These are phyloP conservation scores for Rhizopogon roseolus DNA, from an alignment of 768 basidiomycete species.

Conservation along the genomic window DNA sequence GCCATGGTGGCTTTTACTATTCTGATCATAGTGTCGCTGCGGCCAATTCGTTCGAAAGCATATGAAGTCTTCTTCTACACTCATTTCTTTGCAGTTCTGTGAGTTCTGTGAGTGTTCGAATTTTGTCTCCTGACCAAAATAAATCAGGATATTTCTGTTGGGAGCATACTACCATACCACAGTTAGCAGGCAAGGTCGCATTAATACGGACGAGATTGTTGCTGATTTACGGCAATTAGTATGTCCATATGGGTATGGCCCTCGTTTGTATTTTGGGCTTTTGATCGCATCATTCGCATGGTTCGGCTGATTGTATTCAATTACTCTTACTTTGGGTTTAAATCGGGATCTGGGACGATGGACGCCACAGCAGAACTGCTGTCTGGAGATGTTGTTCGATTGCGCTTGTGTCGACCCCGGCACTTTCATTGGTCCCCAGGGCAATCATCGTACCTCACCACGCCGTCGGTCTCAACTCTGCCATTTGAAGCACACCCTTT, in stretches of 20 bases:
- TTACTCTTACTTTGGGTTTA: slow-evolving; percentile 27
- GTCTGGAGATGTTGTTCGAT: slow-evolving; percentile 36
- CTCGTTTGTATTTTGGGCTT: slow-evolving; percentile 46
- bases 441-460: slow-evolving; percentile 42
- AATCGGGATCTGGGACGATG: slow-evolving; percentile 14
- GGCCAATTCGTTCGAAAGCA: slow-evolving; percentile 41
- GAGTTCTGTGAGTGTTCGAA: slow-evolving; percentile 7
- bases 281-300: slow-evolving; percentile 44
- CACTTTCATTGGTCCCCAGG: slow-evolving; percentile 45
- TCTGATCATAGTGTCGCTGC: slow-evolving; percentile 38
- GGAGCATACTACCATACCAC: slow-evolving; percentile 38
- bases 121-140: neutral
- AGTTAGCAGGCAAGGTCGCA: slow-evolving; percentile 22
- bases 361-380: slow-evolving; percentile 36
- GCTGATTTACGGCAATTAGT: slow-evolving; percentile 11
- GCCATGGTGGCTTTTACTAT: slow-evolving; percentile 34
- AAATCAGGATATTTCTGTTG: slow-evolving; percentile 23
- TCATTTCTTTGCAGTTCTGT: slow-evolving; percentile 41
- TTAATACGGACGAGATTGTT: slow-evolving; percentile 9
- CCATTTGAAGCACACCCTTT: slow-evolving; percentile 51
- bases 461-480: slow-evolving; percentile 34
- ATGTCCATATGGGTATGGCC: slow-evolving; percentile 40
- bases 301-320: slow-evolving; percentile 40
- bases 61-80: slow-evolving; percentile 49
- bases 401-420: slow-evolving; percentile 35